Evolutionary conservation across 305 asterid genomes (phyloP), one percentile per base, ranked within the genome.

Genomic region (Solanum hybrid): DNA sequence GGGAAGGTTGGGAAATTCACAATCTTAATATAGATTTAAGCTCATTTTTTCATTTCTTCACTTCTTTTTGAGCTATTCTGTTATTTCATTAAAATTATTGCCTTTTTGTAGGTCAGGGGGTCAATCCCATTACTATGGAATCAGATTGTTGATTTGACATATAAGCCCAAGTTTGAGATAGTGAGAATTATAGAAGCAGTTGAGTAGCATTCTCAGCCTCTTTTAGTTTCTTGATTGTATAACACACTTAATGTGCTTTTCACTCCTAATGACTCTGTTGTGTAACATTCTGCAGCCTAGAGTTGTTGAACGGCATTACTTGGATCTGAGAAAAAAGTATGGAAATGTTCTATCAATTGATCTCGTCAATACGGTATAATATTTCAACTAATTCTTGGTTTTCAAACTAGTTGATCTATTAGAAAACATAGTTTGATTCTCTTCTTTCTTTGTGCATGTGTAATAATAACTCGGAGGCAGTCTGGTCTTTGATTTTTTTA

Each of bases 91-190:
- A 82, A 51, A 46, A 22, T 46, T 46, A 20, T 89, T 88, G 80
- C 77, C 91, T 89, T 89, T 93, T 89, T 93, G 89, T 91, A 98
- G 99, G 97, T 97, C 89, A 95, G 99, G 91, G 99, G 99, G 85
- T 98, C 99, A 46, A 98, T 98, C 90, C 99, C 99, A 10, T 91
- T 98, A 89, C 97, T 97, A 31, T 97, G 99, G 99, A 98, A 98
- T 91, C 99, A 98, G 91, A 95, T 97, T 93, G 99, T 98, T 93
- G 99, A 98, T 94, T 95, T 98, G 96, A 98, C 97, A 90, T 98
- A 97, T 92, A 98, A 98, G 94, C 99, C 99, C 37, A 95, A 95
- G 93, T 98, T 94, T 88, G 99, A 96, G 92, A 93, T 98, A 29
- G 96, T 98, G 93, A 95, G 88, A 88, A 94, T 91, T 16, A 97